These are phyloP conservation scores for Debaryomyces robertsiae DNA, from an alignment of 1,139 yeast genomes.

Conservation along the genomic window DNA sequence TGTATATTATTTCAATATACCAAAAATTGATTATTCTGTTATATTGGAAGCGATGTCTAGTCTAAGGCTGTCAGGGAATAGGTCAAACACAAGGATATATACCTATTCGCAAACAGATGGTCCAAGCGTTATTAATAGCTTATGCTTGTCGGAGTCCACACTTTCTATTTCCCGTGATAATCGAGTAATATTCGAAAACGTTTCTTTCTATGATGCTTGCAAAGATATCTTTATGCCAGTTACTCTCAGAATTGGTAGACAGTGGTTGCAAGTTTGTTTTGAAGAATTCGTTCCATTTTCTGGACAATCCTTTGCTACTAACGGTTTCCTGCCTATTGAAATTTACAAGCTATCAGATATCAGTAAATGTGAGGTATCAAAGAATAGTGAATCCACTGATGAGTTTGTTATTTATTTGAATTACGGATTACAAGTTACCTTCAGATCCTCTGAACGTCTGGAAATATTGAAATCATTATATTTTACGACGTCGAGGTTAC, in stretches of 20 bases:
- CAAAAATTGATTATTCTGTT: constrained; percentile 41
- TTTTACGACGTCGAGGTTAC: constrained; percentile 60
- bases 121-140: constrained; percentile 46
- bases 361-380: constrained; percentile 54
- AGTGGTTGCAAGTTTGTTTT: constrained; percentile 61
- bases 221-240: constrained; percentile 46
- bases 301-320: constrained; percentile 27
- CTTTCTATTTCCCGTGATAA: constrained; percentile 50
- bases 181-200: constrained; percentile 62
- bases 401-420: constrained; percentile 60
- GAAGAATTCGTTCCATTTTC: constrained; percentile 29
- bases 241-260: constrained; percentile 68
- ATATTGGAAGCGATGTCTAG: constrained; percentile 30
- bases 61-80: constrained; percentile 20
- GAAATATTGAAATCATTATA: constrained; percentile 72
- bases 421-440: constrained; percentile 47
- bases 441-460: constrained; percentile 61
- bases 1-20: constrained; percentile 63
- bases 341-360: constrained; percentile 54
- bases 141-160: constrained; percentile 51
- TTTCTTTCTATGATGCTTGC: constrained; percentile 48
- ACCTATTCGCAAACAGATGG: constrained; percentile 52
- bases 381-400: constrained; percentile 43
- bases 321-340: constrained; percentile 52
- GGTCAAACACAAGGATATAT: constrained; percentile 27